Conservation (phyloP, 1,284 basidiomycete genomes). For the Chalciporus sp. region DNA sequence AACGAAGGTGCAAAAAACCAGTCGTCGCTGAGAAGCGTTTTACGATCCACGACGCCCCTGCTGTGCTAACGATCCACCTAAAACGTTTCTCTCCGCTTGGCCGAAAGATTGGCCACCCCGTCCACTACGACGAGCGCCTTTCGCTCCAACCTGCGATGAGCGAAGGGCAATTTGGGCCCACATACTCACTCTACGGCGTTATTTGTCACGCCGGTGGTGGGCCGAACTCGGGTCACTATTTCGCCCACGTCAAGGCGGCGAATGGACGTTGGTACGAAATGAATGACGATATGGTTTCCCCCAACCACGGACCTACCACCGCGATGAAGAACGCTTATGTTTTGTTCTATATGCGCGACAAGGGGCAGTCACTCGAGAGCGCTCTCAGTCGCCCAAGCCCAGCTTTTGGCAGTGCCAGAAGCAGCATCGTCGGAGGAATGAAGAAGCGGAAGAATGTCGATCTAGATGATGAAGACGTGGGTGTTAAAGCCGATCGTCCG, state of each 20-base stretch:
- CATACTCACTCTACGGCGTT: conserved; percentile 90
- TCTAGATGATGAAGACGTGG: conserved; percentile 51
- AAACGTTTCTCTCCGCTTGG: conserved; percentile 95
- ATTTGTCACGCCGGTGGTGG: conserved; percentile 93
- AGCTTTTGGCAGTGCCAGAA: conserved; percentile 28
- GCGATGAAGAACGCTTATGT: conserved; percentile 87
- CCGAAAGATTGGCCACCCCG: conserved; percentile 77
- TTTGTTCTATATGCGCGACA: conserved; percentile 87
- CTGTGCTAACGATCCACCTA: conserved; percentile 93
- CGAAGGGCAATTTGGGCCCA: conserved; percentile 70
- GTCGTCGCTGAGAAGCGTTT: conserved; percentile 90
- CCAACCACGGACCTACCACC: conserved; percentile 47
- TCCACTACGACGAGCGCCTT: conserved; percentile 83
- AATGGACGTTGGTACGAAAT: conserved; percentile 86
- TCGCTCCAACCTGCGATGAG: conserved; percentile 85
- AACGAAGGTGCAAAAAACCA: conserved; percentile 79
- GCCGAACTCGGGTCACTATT: conserved; percentile 96
- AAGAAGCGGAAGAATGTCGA: conserved; percentile 59
- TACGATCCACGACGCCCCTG: conserved; percentile 85
- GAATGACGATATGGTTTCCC: conserved; percentile 86
- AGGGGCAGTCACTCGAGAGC: conserved; percentile 69
- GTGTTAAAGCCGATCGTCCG: conserved; percentile 47
- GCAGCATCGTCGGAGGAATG: conserved; percentile 55
- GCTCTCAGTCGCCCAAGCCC: conserved; percentile 45
- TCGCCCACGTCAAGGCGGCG: conserved; percentile 79